Conservation (phyloP, 1,284 basidiomycete species). For the Cystobasidium pallidum region DNA sequence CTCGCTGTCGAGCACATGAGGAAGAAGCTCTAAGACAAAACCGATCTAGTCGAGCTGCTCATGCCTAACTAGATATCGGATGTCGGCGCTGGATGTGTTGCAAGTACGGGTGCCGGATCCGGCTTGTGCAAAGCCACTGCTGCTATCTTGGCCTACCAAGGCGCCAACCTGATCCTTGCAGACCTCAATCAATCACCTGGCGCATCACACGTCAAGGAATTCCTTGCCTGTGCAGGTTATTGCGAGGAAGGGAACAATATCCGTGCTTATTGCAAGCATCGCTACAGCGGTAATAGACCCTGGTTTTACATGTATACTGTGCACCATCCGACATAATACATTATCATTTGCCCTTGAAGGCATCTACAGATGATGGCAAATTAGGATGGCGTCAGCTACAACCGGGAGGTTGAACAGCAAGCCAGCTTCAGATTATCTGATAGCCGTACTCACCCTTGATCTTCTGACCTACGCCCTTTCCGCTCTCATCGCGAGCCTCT, state of each 20-base stretch:
- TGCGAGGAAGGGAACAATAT: no score
- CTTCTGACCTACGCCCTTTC: constrained; percentile 12
- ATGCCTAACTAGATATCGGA: not conserved
- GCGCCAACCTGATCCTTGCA: constrained; percentile 30
- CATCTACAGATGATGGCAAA: constrained; percentile 5
- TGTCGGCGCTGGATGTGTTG: not conserved
- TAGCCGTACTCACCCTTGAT: constrained; percentile 2
- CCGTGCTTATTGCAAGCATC: no score
- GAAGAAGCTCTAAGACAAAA: constrained; percentile 16
- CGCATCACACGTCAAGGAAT: no score
- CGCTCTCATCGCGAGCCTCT: not conserved
- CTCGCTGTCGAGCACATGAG: constrained; percentile 41
- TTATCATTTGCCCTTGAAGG: constrained; percentile 1
- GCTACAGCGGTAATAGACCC: no score
- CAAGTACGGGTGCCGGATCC: constrained; percentile 40
- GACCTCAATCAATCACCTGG: constrained; percentile 34
- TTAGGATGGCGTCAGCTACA: no score
- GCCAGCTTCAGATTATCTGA: not conserved
- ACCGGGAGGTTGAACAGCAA: no score
- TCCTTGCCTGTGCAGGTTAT: no score
- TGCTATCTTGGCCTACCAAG: constrained; percentile 39
- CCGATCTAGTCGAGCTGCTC: constrained; percentile 38
- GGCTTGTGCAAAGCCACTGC: constrained; percentile 39
- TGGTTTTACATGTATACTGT: no score
- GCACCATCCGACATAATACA: no score